Conservation (phyloP, 2,329 filamentous ascomycete genomes). For the Scedosporium aurantiacum region DNA sequence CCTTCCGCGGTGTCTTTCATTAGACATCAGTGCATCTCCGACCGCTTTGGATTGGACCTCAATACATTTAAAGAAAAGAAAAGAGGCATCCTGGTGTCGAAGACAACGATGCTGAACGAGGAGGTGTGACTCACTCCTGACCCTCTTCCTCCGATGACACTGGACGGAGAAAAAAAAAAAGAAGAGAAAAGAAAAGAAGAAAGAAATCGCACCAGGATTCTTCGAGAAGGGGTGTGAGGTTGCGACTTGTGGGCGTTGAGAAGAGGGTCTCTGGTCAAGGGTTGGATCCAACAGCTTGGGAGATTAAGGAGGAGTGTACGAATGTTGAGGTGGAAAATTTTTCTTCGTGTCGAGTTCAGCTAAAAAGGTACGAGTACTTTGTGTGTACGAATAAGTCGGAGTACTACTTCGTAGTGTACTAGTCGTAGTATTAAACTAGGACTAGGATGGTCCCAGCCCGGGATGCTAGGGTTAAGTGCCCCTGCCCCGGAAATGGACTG, state of each 20-base stretch:
- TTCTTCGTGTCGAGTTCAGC: not conserved
- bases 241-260: too few species aligned
- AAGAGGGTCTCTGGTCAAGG: not conserved
- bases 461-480: not conserved
- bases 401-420: not conserved
- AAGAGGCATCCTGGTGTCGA: not conserved
- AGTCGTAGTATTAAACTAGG: too few species aligned
- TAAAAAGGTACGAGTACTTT: too few species aligned
- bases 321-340: not conserved
- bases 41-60: conserved; percentile 4
- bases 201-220: too few species aligned
- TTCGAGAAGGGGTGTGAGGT: too few species aligned
- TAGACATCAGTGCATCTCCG: conserved; percentile 5
- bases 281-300: not conserved
- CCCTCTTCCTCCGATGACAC: too few species aligned
- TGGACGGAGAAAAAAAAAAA: too few species aligned
- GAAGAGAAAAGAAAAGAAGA: too few species aligned
- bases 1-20: not conserved
- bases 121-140: too few species aligned
- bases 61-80: not conserved
- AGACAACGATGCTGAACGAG: too few species aligned
- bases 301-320: not conserved
- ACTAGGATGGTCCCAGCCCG: not conserved
- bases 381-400: not conserved
- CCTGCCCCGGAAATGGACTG: not conserved